These are phyloP conservation scores for Hypericum androsaemum DNA, from an alignment of 345 rosid species.

Conservation along the genomic window DNA sequence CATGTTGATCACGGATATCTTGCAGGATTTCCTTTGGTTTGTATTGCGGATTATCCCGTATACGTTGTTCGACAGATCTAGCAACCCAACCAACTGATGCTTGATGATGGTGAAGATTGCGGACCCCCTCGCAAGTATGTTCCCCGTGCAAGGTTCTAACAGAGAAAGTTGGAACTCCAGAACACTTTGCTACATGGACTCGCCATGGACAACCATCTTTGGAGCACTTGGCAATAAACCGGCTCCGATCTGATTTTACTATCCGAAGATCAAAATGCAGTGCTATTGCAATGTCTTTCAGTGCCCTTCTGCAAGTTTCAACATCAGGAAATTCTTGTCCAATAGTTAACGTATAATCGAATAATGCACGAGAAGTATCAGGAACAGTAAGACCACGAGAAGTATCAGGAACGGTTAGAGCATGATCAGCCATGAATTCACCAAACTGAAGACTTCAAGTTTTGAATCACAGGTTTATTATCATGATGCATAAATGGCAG, in stretches of 20 bases:
- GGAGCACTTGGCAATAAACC: slow-evolving; percentile 51
- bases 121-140: slow-evolving; percentile 42
- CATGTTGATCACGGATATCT: slow-evolving; percentile 39
- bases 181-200: slow-evolving; percentile 43
- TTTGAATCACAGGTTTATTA: too few species aligned
- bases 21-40: slow-evolving; percentile 54
- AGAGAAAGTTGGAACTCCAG: slow-evolving; percentile 36
- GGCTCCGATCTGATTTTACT: slow-evolving; percentile 41
- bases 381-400: too few species aligned
- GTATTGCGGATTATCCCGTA: slow-evolving; percentile 36
- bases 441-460: too few species aligned
- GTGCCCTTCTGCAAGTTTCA: slow-evolving; percentile 42
- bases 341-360: slow-evolving; percentile 26
- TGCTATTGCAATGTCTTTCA: slow-evolving; percentile 49
- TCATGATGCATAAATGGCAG: too few species aligned
- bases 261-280: slow-evolving; percentile 50
- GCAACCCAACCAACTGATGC: slow-evolving; percentile 61
- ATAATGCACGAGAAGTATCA: too few species aligned
- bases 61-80: slow-evolving; percentile 37
- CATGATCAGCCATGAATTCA: too few species aligned
- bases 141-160: slow-evolving; percentile 44
- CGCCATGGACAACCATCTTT: slow-evolving; percentile 53
- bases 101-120: slow-evolving; percentile 48
- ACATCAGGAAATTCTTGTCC: slow-evolving; percentile 55
- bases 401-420: too few species aligned